Evolutionary conservation across 768 basidiomycete species (phyloP).

Genomic region (Macrolepiota dolichaula): DNA sequence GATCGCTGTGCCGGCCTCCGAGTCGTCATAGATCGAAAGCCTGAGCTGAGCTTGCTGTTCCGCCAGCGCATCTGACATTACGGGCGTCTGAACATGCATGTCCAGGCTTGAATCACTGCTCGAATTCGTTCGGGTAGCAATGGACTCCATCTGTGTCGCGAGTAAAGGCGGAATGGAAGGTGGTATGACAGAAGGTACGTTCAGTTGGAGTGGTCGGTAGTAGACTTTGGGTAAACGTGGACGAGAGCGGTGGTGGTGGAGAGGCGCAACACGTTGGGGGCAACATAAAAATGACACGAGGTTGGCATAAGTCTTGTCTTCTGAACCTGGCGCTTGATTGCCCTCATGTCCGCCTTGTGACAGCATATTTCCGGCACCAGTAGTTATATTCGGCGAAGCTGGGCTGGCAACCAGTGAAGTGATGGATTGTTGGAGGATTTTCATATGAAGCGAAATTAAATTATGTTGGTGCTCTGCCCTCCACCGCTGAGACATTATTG

Average conservation of each 20-base stretch:
- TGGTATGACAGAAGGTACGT: neutral
- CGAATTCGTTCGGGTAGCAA: neutral
- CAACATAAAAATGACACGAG: slow-evolving; percentile 12
- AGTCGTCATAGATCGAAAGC: neutral
- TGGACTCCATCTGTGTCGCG: neutral
- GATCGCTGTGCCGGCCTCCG: slow-evolving; percentile 5
- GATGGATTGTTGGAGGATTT: neutral
- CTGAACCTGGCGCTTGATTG: neutral
- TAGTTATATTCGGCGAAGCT: neutral
- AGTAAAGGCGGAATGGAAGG: neutral
- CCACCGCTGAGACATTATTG: slow-evolving; percentile 8
- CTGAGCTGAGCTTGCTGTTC: neutral
- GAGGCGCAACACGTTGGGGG: slow-evolving; percentile 10
- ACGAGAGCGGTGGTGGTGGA: slow-evolving; percentile 5
- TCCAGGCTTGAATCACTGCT: slow-evolving; percentile 1
- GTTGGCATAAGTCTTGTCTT: slow-evolving; percentile 6
- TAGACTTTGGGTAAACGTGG: slow-evolving; percentile 2
- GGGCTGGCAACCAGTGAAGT: neutral
- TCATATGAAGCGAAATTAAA: slow-evolving; percentile 5
- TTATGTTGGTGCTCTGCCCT: neutral
- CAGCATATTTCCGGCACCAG: neutral
- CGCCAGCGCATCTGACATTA: neutral
- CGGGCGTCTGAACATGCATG: slow-evolving; percentile 2
- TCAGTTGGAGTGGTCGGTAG: slow-evolving; percentile 1
- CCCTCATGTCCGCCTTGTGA: slow-evolving; percentile 3